Conservation (phyloP, 2,329 filamentous ascomycete species). For the Fusarium sublunatum region DNA sequence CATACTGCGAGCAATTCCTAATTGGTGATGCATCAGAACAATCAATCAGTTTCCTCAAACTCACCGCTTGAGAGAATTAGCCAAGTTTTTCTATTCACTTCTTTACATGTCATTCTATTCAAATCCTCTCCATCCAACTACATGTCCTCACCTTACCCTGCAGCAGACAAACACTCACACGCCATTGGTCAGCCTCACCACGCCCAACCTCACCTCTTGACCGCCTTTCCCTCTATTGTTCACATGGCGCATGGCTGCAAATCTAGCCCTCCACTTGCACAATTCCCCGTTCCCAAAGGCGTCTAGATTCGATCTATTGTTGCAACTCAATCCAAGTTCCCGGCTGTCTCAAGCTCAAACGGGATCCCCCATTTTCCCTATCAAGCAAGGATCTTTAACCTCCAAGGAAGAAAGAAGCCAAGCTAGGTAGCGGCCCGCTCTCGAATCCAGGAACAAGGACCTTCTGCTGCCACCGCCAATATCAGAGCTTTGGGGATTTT, state of each 20-base stretch:
- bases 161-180: conserved; percentile 9
- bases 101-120: not conserved
- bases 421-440: conserved; percentile 40
- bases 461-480: conserved; percentile 25
- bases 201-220: conserved; percentile 27
- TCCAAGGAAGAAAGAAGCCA: conserved; percentile 22
- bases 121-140: not conserved
- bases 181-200: conserved; percentile 19
- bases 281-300: conserved; percentile 24
- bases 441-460: conserved; percentile 45
- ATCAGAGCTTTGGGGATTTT: conserved; percentile 15
- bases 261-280: conserved; percentile 19
- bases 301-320: conserved; percentile 33
- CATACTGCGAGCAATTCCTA: conserved; percentile 11
- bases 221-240: conserved; percentile 41
- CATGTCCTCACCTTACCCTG: conserved; percentile 24
- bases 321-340: conserved; percentile 24
- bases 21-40: conserved; percentile 15
- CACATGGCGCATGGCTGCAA: conserved; percentile 20
- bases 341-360: conserved; percentile 26
- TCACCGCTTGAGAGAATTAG: conserved; percentile 8
- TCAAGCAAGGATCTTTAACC: conserved; percentile 12
- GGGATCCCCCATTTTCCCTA: conserved; percentile 4
- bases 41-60: conserved; percentile 9
- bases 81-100: conserved; percentile 18